phyloP scores from a whole-genome alignment of 1,284 basidiomycete species.

The Ganoderma lucidum region DNA sequence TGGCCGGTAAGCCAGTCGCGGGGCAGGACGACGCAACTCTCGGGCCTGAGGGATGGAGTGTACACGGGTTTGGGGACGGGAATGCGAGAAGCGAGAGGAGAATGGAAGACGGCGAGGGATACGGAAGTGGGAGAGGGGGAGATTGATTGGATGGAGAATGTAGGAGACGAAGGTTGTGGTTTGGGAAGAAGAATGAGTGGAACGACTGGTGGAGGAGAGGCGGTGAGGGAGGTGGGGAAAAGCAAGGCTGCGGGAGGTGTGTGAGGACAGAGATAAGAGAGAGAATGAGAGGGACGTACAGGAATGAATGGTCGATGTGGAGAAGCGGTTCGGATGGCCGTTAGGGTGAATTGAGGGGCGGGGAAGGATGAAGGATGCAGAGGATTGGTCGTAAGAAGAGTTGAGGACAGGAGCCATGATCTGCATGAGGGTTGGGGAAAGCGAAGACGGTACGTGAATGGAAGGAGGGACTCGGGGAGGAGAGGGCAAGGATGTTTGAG shows the following conservation, averaged over 20 bases:
- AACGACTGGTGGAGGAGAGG: constrained; percentile 20
- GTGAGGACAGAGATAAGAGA: background rate
- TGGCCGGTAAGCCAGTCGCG: constrained; percentile 19
- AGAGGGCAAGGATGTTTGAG: constrained; percentile 11
- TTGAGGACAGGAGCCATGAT: constrained; percentile 38
- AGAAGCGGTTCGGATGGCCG: background rate
- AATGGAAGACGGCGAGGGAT: constrained; percentile 31
- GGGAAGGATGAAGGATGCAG: background rate
- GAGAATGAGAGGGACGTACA: constrained; percentile 21
- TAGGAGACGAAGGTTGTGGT: constrained; percentile 17
- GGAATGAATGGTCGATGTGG: constrained; percentile 8
- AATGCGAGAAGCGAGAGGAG: constrained; percentile 19
- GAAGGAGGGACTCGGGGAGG: constrained; percentile 13
- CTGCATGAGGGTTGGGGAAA: constrained; percentile 37
- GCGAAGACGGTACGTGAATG: constrained; percentile 12
- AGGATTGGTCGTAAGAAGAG: constrained; percentile 29
- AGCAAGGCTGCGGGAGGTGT: constrained; percentile 23
- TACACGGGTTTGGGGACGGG: constrained; percentile 30
- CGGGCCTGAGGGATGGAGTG: constrained; percentile 23
- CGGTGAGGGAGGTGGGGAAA: constrained; percentile 34
- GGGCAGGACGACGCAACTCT: constrained; percentile 27
- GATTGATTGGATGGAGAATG: constrained; percentile 24
- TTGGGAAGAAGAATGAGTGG: constrained; percentile 24
- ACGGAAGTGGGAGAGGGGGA: constrained; percentile 25
- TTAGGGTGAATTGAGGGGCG: background rate